Evolutionary conservation across 108 stramenopile genomes (phyloP), one percentile per base, ranked within the genome.

Genomic region (Cyclotella choctawhatcheeana): DNA sequence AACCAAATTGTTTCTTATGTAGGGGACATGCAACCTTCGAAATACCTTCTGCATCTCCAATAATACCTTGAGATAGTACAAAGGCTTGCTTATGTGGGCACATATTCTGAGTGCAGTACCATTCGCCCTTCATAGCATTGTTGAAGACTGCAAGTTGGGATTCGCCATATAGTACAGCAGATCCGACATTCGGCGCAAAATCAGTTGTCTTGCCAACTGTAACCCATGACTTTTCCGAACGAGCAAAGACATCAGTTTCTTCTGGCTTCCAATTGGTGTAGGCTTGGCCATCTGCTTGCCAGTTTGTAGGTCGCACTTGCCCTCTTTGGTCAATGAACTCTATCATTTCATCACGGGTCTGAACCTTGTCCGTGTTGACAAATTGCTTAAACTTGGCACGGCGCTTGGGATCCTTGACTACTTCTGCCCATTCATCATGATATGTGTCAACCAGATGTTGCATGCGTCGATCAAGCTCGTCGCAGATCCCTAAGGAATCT

Each of bases 401-500:
- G 26, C 79, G 74, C 58, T 86, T 84, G 0, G 92, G 94, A 55
- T 93, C 78, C 61, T 89, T 87, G 58, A 93, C 91, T 64, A 97
- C 94, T 67, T 94, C 93, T 17, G 92, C 92, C 96, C 94, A 95
- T 79, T 97, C 96, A 73, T 95, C 94, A 64, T 95, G 93, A 82
- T 97, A 97, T 6, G 94, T 97, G 64, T 95, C 89, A 17, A 97
- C 91, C 71, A 96, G 79, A 74, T 92, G 75, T 62, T 88, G 81
- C 96, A 97, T 97, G 25, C 93, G 90, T 6, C 37, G 32, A 58
- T 97, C 96, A 27, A 97, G 86, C 67, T 97, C 91, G 0, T 84
- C 92, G 69, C 86, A 88, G 53, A 97, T 97, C 31, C 96, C 94
- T 21, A 97, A 84, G 22, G 91, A 93, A 78, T 97, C 96, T 75